Evolutionary conservation across 257 asterid species (phyloP).

Genomic region (Nicotiana tabacum): DNA sequence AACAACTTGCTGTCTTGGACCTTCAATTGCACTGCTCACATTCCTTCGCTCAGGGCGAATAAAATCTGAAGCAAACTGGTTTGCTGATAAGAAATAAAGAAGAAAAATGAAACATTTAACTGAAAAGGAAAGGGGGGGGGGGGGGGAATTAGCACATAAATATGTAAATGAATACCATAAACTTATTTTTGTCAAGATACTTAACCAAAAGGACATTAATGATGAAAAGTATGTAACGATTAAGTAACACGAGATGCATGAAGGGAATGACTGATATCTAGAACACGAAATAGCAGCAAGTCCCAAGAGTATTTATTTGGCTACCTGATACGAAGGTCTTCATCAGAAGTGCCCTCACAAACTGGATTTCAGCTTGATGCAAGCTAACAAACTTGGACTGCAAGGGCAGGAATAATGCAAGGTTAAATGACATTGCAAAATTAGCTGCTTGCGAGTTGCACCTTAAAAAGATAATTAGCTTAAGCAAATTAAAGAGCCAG

Average conservation of each 20-base stretch:
- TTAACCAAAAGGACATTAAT: background rate
- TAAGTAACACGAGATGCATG: background rate
- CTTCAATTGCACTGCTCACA: constrained; percentile 38
- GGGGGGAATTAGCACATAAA: background rate
- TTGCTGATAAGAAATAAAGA: background rate
- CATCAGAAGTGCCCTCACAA: constrained; percentile 42
- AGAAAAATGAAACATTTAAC: constrained; percentile 22
- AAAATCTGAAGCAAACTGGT: constrained; percentile 30
- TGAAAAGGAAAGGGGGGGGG: background rate
- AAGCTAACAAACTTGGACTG: constrained; percentile 66
- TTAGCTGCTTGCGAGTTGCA: background rate
- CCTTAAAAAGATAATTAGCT: background rate
- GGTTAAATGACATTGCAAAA: background rate
- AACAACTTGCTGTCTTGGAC: constrained; percentile 24
- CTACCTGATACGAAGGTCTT: constrained; percentile 56
- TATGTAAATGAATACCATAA: background rate
- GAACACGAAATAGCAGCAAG: background rate
- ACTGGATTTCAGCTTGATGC: constrained; percentile 59
- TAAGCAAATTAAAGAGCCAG: background rate
- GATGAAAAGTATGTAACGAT: background rate
- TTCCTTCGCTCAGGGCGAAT: constrained; percentile 45
- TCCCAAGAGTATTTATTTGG: background rate
- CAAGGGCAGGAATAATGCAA: constrained; percentile 3
- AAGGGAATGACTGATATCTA: background rate
- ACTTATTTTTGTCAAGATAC: background rate